These are phyloP conservation scores for Cadophora gregata DNA, from an alignment of 2,329 filamentous ascomycete genomes.

Conservation along the genomic window DNA sequence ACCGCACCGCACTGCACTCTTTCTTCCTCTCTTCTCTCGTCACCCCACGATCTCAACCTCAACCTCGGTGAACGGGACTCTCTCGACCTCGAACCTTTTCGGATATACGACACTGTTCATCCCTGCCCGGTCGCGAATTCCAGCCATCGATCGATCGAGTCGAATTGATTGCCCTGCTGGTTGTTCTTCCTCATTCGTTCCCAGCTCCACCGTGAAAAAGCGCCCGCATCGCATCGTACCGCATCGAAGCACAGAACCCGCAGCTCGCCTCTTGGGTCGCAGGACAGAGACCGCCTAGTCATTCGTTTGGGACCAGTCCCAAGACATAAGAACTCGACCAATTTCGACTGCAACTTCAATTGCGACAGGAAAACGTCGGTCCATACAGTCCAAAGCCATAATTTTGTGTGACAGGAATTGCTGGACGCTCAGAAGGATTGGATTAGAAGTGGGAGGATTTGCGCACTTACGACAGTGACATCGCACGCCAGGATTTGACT, in stretches of 20 bases:
- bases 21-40: too few relatives aligned
- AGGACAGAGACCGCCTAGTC: constrained; percentile 34
- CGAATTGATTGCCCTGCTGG: neutral
- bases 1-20: too few relatives aligned
- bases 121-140: constrained; percentile 4
- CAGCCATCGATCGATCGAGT: neutral
- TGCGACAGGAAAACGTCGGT: neutral
- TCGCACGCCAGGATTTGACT: constrained; percentile 1
- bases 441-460: neutral
- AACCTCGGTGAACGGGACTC: neutral
- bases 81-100: neutral
- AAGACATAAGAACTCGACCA: constrained; percentile 26
- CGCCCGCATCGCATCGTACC: constrained; percentile 34
- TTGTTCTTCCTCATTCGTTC: constrained; percentile 20
- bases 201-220: constrained; percentile 23
- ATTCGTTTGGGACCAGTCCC: constrained; percentile 24
- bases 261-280: constrained; percentile 38
- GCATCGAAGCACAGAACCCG: constrained; percentile 34
- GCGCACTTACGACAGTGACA: constrained; percentile 3
- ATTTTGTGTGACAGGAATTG: neutral
- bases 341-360: constrained; percentile 15
- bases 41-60: neutral
- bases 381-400: neutral
- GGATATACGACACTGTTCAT: neutral
- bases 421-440: neutral